These are phyloP conservation scores for Echium plantagineum DNA, from an alignment of 257 asterid species.

Conservation along the genomic window DNA sequence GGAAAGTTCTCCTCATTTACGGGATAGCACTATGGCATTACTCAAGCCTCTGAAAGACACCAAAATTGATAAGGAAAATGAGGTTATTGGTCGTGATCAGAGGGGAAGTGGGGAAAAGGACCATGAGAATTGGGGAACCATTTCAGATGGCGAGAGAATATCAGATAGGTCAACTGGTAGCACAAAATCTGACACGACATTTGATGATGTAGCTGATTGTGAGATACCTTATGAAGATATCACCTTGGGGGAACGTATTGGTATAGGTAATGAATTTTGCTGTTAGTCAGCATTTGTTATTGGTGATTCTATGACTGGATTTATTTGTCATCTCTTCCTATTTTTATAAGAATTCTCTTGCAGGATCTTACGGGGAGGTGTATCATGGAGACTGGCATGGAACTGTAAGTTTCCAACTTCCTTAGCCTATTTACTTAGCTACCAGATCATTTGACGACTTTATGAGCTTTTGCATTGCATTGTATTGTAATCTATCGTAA, in stretches of 20 bases:
- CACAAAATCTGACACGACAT: constrained; percentile 54
- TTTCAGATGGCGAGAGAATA: constrained; percentile 66
- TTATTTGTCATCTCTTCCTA: constrained; percentile 6
- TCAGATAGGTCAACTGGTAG: constrained; percentile 78
- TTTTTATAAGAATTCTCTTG: constrained; percentile 18
- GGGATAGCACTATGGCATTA: constrained; percentile 29
- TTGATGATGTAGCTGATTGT: constrained; percentile 94
- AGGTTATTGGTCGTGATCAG: constrained; percentile 27
- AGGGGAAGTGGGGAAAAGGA: constrained; percentile 42
- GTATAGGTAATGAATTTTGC: constrained; percentile 67
- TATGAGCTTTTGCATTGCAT: background rate
- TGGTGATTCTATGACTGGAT: constrained; percentile 10
- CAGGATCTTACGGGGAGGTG: constrained; percentile 98
- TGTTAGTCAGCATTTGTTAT: constrained; percentile 11
- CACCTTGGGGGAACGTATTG: constrained; percentile 97
- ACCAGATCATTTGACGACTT: constrained; percentile 7
- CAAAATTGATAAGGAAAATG: constrained; percentile 49
- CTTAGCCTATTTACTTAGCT: constrained; percentile 6
- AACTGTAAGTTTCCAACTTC: constrained; percentile 61
- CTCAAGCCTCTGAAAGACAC: constrained; percentile 22
- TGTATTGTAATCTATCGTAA: background rate
- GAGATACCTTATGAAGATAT: constrained; percentile 93
- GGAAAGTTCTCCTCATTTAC: constrained; percentile 38
- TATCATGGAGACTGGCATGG: constrained; percentile 98
- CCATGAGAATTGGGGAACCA: constrained; percentile 35